Base-by-base conservation (phyloP, 108 stramenopile genomes). In the Mediolabrus comicus region DNA sequence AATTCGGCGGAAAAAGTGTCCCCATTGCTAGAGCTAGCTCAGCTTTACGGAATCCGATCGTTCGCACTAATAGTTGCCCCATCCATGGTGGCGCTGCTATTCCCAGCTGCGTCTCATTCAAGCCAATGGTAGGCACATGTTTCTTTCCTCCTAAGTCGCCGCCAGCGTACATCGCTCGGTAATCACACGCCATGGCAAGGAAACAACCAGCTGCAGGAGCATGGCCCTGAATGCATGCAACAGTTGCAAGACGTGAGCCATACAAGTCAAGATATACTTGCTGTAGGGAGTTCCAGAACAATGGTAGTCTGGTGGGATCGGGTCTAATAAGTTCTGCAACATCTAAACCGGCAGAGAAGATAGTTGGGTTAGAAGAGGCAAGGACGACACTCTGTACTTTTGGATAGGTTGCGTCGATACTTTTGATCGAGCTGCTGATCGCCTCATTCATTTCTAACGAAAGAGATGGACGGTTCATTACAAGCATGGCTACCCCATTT, bases 151-250 rank as follows among this genome's bases (percentile, higher is more conserved):
- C 22, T 62, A 35, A 4, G 28, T 24, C 17, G 62, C 56, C 64
- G 6, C 78, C 79, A 19, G 57, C 39, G 53, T 72, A 66, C 84
- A 96, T 86, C 31, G 94, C 65, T 0, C 95, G 83, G 74, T 89
- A 94, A 71, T 96, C 95, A 78, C 91, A 92, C 24, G 78, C 74
- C 86, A 96, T 65, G 38, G 92, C 89, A 19, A 96, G 65, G 77
- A 96, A 84, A 57, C 95, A 96, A 16, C 95, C 95, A 36, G 84
- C 95, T 4, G 95, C 95, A 34, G 91, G 91, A 32, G 95, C 88
- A 73, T 84, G 85, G 0, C 92, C 95, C 22, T 81, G 75, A 53
- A 96, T 83, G 28, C 82, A 83, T 1, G 90, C 88, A 55, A 94
- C 62, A 16, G 77, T 82, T 10, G 91, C 83, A 12, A 93, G 55